Evolutionary conservation across 345 rosid genomes (phyloP), one percentile per base, ranked within the genome.

Genomic region (Salix arbutifolia): DNA sequence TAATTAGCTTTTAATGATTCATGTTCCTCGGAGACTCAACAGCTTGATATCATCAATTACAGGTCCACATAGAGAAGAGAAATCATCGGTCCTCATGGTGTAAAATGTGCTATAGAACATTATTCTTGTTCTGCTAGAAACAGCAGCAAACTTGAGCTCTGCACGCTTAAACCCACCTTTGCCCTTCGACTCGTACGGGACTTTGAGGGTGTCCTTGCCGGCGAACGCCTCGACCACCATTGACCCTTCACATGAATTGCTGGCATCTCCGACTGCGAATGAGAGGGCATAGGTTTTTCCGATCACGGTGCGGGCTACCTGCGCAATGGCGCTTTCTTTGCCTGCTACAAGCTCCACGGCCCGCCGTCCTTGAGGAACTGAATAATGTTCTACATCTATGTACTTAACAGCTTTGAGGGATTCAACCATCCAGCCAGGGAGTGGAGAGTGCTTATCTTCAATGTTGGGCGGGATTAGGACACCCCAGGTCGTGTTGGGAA

Each of bases 1-100:
- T 12, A n/a, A 23, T 50, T 25, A 25, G 26, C 28, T 8, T 25
- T 31, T 38, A 35, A 13, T 6, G 65, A 13, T 7, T 65, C 66
- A 18, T 8, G 83, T 35, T 8, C 42, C 80, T 46, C 85, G 80
- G 65, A 89, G 76, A 21, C 81, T 85, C 40, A 91, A 71, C 35
- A 91, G 81, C 81, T 78, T 90, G 44, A 91, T 88, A 53, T 89
- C 95, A 73, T 93, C 98, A 16, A 93, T 16, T 6, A 93, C 91
- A 19, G 97, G 97, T 17, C 98, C 98, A 62, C 98, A 93, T 0
- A 93, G 88, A 21, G 95, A 87, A 19, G 93, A 92, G 14, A 90
- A 86, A 80, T 89, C 84, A 69, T 91, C 95, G 8, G 82, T 87
- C 74, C 80, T 87, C 90, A 85, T 91, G 76, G 82, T 79, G 76